Evolutionary conservation across 441 rosid species (phyloP), one percentile per base, ranked within the genome.

Genomic region (Pelargonium myrrhifolium): DNA sequence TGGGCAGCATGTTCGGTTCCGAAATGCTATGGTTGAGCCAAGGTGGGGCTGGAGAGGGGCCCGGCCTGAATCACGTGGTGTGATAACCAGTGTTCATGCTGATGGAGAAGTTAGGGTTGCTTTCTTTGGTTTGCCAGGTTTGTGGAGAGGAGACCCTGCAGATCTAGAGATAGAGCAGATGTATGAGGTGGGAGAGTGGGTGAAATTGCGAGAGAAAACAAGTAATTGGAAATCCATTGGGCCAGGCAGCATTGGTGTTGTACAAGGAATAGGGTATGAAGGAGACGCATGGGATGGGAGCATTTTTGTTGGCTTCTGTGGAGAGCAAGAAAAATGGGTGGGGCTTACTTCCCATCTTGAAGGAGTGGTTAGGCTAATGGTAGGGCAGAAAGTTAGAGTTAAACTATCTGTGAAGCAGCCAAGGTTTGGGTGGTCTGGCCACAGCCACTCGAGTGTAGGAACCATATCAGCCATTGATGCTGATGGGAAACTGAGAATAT

Each of bases 11-110:
- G 96, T 92, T 70, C 87, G 76, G 62, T 92, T 95, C 76, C 92
- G 92, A 37, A 70, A 79, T 69, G 96, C 92, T 64, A 73, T 95
- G 55, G 72, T 62, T 40, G 98, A 92, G 72, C 99, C 99, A 62
- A 87, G 98, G 77, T 92, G 98, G 99, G 98, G 99, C 17, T 92
- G 98, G 99, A 83, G 97, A 81, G 97, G 92, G 62, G 81, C 93
- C 61, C 86, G 59, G 75, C 84, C 85, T 20, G 85, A 84, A 68
- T 90, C 95, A 7, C 83, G 82, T 68, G 98, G 98, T 67, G 82
- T 95, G 76, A 72, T 95, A 69, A 86, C 96, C 12, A 80, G 87
- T 65, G 93, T 92, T 69, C 90, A 90, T 79, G 94, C 93, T 69
- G 98, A 92, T 83, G 97, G 97, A 76, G 99, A 95, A 83, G 79